Evolutionary conservation across 129 eudicot species (phyloP).

Genomic region (Chrysanthemum makinoi): DNA sequence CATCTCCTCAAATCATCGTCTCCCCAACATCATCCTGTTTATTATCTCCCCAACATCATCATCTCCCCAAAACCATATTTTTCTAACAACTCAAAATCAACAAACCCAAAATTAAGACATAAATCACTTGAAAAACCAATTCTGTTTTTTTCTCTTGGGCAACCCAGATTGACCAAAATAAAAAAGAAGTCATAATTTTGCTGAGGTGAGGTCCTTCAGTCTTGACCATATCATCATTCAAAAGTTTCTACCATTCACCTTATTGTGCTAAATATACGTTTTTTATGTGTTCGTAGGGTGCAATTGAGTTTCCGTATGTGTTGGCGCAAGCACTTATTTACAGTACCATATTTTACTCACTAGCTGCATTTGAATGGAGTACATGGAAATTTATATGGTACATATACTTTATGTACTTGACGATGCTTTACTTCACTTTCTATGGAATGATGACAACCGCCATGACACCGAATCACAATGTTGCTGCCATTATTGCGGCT

Average conservation of each 20-base stretch:
- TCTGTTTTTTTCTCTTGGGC: too few species aligned
- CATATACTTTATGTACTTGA: slow-evolving; percentile 67
- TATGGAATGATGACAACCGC: slow-evolving; percentile 99
- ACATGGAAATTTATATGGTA: slow-evolving; percentile 70
- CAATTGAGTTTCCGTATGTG: slow-evolving; percentile 94
- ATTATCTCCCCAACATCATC: too few species aligned
- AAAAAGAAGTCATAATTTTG: too few species aligned
- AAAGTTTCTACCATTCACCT: too few species aligned
- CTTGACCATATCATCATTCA: too few species aligned
- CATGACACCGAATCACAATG: slow-evolving; percentile 90
- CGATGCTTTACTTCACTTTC: slow-evolving; percentile 91
- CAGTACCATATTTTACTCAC: slow-evolving; percentile 67
- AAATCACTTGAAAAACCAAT: too few species aligned
- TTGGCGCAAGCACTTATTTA: slow-evolving; percentile 75
- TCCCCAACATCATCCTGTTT: too few species aligned
- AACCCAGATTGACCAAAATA: too few species aligned
- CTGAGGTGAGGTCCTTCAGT: slow-evolving; percentile 54
- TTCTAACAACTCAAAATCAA: too few species aligned
- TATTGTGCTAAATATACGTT: neutral
- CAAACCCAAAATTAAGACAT: too few species aligned
- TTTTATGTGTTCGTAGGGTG: slow-evolving; percentile 53
- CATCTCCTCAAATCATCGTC: too few species aligned
- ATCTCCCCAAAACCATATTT: too few species aligned
- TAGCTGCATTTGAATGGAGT: slow-evolving; percentile 93
- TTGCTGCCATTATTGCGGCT: slow-evolving; percentile 92